These are phyloP conservation scores for Monosporascus sp. DNA, from an alignment of 2,329 filamentous ascomycete species.

Conservation along the genomic window DNA sequence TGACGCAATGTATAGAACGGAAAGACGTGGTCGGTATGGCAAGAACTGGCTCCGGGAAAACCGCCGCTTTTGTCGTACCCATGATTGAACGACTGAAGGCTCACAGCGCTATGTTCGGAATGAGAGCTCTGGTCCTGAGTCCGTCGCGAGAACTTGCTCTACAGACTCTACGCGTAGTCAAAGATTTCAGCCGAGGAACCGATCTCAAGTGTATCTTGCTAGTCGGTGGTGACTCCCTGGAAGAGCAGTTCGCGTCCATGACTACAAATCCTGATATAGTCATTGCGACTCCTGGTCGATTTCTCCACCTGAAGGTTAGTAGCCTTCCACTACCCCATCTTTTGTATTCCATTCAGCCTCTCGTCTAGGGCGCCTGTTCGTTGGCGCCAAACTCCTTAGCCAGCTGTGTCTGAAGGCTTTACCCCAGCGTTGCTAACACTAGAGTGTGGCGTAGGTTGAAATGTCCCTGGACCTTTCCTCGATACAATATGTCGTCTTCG, in stretches of 20 bases:
- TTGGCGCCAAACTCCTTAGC: too few species aligned
- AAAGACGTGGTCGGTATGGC: slow-evolving; percentile 99
- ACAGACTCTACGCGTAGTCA: slow-evolving; percentile 93
- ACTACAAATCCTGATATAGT: slow-evolving; percentile 93
- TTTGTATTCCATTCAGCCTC: too few species aligned
- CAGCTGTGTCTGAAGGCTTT: too few species aligned
- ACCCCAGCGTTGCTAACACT: too few species aligned
- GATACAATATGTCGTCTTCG: slow-evolving; percentile 91
- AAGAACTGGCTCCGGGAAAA: slow-evolving; percentile 97
- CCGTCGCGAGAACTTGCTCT: slow-evolving; percentile 91
- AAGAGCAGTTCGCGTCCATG: slow-evolving; percentile 93
- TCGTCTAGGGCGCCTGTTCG: too few species aligned
- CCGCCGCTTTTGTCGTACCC: slow-evolving; percentile 93
- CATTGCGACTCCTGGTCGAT: slow-evolving; percentile 93
- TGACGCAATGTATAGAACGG: slow-evolving; percentile 52
- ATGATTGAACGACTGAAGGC: slow-evolving; percentile 93
- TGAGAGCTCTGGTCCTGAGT: slow-evolving; percentile 81
- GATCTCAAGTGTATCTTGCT: slow-evolving; percentile 84
- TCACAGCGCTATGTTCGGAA: slow-evolving; percentile 82
- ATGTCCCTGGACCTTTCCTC: slow-evolving; percentile 91
- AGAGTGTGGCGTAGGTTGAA: slow-evolving; percentile 47
- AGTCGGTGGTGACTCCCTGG: slow-evolving; percentile 76
- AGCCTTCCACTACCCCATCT: too few species aligned
- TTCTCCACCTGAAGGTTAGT: slow-evolving; percentile 77
- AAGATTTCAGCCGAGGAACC: slow-evolving; percentile 85